Evolutionary conservation across 1,139 yeast genomes (phyloP), one percentile per base, ranked within the genome.

Genomic region (Geotrichum bryndzae): DNA sequence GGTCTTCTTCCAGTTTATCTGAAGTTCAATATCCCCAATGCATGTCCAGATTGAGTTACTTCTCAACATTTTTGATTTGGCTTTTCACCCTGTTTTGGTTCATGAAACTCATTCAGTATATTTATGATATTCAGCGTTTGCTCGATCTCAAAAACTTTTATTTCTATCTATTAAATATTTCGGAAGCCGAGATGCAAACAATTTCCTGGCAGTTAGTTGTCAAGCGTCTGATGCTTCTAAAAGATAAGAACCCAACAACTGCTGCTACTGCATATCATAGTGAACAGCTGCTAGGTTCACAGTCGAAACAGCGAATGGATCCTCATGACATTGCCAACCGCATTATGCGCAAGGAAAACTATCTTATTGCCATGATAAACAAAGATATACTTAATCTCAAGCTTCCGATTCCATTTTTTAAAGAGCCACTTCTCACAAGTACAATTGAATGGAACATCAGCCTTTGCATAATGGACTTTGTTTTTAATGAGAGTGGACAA

Each of bases 301-400:
- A 84, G 63, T 84, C 92, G 0, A 88, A 87, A 68, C 84, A 86
- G 57, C 79, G 92, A 65, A 80, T 94, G 61, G 94, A 90, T 71
- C 96, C 98, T 2, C 97, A 91, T 73, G 96, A 88, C 69, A 90
- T 94, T 62, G 98, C 98, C 15, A 95, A 94, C 72, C 79, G 99
- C 65, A 89, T 94, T 63, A 92, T 94, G 99, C 80, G 99, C 62
- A 88, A 87, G 67, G 99, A 95, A 67, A 94, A 94, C 72, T 94
- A 92, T 72, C 81, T 90, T 79, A 90, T 94, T 70, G 97, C 97
- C 0, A 77, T 94, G 69, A 85, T 90, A 68, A 92, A 91, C 75
- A 89, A 86, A 68, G 85, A 89, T 65, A 77, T 92, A 0, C 75
- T 94, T 53, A 88, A 89, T 68, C 76, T 90, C 45, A 80, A 87